Evolutionary conservation across 2,329 filamentous ascomycete genomes (phyloP).

Genomic region (Teratosphaeria pseudoeucalypti): DNA sequence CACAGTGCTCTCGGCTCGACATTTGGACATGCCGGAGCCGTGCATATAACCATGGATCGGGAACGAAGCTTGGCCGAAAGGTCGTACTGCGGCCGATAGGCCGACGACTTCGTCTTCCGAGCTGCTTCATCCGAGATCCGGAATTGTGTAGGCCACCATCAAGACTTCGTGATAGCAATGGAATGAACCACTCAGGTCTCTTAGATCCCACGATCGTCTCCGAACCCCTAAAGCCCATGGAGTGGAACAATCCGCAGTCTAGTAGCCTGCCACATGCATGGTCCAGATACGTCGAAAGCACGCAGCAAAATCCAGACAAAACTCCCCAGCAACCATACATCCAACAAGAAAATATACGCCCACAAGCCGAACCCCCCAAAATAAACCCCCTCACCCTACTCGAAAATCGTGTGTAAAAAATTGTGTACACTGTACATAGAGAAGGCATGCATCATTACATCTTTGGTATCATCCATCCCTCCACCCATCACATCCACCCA

Average conservation of each 20-base stretch:
- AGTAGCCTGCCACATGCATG: no score
- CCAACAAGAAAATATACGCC: no score
- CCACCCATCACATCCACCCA: not conserved
- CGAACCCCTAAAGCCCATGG: no score
- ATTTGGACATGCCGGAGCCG: not conserved
- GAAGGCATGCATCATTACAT: not conserved
- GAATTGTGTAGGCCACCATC: not conserved
- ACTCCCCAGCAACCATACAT: no score
- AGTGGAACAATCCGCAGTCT: no score
- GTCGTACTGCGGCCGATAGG: not conserved
- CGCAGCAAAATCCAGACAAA: not conserved
- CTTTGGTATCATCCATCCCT: not conserved
- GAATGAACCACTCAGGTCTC: no score
- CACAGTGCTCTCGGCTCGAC: not conserved
- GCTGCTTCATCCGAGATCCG: not conserved
- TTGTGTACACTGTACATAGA: not conserved
- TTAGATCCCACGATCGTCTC: no score
- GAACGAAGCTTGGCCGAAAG: not conserved
- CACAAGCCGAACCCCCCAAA: no score
- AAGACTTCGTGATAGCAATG: no score
- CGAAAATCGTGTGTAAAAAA: not conserved
- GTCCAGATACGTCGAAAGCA: not conserved
- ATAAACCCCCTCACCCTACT: not conserved
- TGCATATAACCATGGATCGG: no score
- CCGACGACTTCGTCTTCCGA: not conserved